Conservation (phyloP, 2,329 filamentous ascomycete genomes). For the Sclerotinia borealis region DNA sequence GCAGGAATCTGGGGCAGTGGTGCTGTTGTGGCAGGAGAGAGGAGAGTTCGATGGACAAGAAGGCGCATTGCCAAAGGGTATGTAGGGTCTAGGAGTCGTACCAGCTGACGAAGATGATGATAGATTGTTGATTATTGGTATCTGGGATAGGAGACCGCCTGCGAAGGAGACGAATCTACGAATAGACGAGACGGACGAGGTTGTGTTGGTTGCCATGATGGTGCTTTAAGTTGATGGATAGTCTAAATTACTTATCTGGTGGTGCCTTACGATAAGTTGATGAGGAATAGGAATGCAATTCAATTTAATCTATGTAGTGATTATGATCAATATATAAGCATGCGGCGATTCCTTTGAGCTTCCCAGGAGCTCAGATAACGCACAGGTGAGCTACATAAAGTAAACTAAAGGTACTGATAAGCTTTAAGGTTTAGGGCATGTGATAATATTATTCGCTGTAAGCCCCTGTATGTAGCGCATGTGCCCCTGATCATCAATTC, state of each 20-base stretch:
- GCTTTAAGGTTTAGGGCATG: not conserved
- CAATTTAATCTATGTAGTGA: not conserved
- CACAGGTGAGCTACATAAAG: not conserved
- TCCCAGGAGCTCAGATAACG: not conserved
- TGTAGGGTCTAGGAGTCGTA: not conserved
- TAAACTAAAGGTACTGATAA: constrained; percentile 3
- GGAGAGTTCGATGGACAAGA: constrained; percentile 27
- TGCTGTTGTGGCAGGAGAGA: constrained; percentile 60
- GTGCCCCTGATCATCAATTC: constrained; percentile 5
- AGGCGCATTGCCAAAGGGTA: constrained; percentile 21
- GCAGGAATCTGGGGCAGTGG: constrained; percentile 57
- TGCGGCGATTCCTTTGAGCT: not conserved
- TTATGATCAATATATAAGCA: not conserved
- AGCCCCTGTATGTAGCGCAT: not conserved
- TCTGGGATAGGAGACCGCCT: constrained; percentile 22
- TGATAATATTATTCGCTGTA: not conserved
- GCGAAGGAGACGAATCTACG: constrained; percentile 24
- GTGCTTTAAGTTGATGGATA: not conserved
- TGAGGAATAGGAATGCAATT: not conserved
- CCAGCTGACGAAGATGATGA: not conserved
- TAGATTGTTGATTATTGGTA: constrained; percentile 18
- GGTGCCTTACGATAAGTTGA: not conserved
- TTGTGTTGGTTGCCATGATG: constrained; percentile 7
- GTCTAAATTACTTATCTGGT: too few relatives aligned
- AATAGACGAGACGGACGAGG: constrained; percentile 19